Evolutionary conservation across 495 filamentous ascomycete species (phyloP).

Genomic region (Neurospora sp.): DNA sequence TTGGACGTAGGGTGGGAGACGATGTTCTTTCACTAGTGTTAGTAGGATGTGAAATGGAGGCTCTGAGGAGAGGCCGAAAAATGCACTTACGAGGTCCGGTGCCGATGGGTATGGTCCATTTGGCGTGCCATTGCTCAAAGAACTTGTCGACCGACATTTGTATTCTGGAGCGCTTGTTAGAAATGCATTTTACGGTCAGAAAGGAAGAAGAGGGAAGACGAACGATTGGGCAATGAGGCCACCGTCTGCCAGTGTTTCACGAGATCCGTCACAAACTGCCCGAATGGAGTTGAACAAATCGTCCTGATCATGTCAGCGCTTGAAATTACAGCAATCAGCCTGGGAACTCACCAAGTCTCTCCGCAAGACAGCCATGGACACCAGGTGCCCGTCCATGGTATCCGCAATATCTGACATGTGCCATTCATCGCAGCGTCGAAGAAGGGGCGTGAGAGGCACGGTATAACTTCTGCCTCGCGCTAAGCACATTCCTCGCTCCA

Average conservation of each 20-base stretch:
- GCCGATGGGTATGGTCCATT: slow-evolving; percentile 50
- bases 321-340: neutral
- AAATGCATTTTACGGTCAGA: neutral
- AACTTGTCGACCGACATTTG: slow-evolving; percentile 52
- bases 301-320: slow-evolving; percentile 33
- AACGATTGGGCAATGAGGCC: slow-evolving; percentile 48
- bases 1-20: slow-evolving; percentile 62
- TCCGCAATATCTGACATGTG: slow-evolving; percentile 52
- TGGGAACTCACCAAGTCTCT: slow-evolving; percentile 50
- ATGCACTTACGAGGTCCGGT: slow-evolving; percentile 38
- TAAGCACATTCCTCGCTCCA: slow-evolving; percentile 63
- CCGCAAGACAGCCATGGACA: slow-evolving; percentile 57
- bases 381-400: slow-evolving; percentile 55
- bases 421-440: slow-evolving; percentile 59
- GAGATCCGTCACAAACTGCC: slow-evolving; percentile 49
- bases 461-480: slow-evolving; percentile 59
- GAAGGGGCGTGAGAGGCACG: slow-evolving; percentile 51
- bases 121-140: slow-evolving; percentile 51
- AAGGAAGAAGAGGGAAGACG: slow-evolving; percentile 6
- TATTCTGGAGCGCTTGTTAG: slow-evolving; percentile 29
- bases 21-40: slow-evolving; percentile 32
- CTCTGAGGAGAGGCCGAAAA: neutral
- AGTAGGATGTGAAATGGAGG: neutral
- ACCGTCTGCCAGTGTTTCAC: slow-evolving; percentile 35
- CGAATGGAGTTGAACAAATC: slow-evolving; percentile 50